Evolutionary conservation across 179 eudicot species (phyloP).

Genomic region (Monotropa hypopitys): DNA sequence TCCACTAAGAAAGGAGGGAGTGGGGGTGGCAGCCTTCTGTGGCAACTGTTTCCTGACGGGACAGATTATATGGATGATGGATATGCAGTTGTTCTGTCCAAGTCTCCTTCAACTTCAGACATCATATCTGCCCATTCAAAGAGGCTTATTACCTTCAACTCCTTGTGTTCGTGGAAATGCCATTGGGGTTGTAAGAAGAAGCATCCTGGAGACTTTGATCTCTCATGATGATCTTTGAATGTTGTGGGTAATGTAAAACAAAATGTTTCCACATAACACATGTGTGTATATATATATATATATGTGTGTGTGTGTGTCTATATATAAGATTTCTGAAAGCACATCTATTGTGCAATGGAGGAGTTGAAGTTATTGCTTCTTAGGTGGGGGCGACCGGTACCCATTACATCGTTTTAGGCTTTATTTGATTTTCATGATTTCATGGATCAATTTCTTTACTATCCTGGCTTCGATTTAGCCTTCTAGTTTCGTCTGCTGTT

Average conservation of each 20-base stretch:
- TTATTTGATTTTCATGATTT: neutral
- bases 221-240: constrained; percentile 26
- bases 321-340: neutral
- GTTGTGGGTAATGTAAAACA: neutral
- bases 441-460: neutral
- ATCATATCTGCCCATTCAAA: constrained; percentile 52
- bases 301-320: no score
- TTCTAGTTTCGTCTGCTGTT: neutral
- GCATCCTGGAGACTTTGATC: constrained; percentile 7
- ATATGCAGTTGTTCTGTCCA: constrained; percentile 52
- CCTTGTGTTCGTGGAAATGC: constrained; percentile 46
- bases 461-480: neutral
- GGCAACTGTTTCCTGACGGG: constrained; percentile 81
- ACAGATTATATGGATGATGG: constrained; percentile 85
- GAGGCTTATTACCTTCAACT: constrained; percentile 37
- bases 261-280: neutral
- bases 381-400: neutral
- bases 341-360: neutral
- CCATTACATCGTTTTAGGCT: neutral
- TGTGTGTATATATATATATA: no score
- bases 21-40: constrained; percentile 67
- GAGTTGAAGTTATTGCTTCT: neutral
- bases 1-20: constrained; percentile 70
- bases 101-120: constrained; percentile 32
- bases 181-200: constrained; percentile 73